Evolutionary conservation across 352 stramenopile species (phyloP).

Genomic region (Aphanomyces invadans): DNA sequence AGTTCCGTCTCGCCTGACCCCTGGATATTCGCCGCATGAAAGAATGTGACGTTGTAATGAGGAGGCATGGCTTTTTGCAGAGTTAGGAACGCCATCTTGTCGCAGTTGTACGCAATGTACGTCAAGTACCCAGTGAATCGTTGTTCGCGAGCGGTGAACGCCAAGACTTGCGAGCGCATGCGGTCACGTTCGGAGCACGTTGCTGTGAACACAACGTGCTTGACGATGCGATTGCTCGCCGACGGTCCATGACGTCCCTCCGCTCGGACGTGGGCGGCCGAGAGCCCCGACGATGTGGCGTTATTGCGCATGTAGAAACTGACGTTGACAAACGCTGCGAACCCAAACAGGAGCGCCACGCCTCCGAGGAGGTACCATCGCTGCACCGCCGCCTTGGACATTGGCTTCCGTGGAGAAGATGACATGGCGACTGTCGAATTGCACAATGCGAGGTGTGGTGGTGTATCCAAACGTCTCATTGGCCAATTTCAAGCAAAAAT

Average conservation of each 20-base stretch:
- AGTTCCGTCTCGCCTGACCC: slow-evolving; percentile 16
- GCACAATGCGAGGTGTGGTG: not conserved
- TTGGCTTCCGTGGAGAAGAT: not conserved
- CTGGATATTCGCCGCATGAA: slow-evolving; percentile 8
- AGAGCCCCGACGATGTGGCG: not conserved
- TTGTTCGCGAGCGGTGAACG: slow-evolving; percentile 49
- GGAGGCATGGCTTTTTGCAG: not conserved
- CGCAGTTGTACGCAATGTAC: slow-evolving; percentile 69
- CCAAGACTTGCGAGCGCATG: slow-evolving; percentile 59
- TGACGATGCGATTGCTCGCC: not conserved
- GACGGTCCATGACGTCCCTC: not conserved
- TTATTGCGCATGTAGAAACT: slow-evolving; percentile 21
- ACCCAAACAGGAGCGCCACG: slow-evolving; percentile 3
- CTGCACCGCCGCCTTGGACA: slow-evolving; percentile 7
- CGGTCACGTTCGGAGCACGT: slow-evolving; percentile 54
- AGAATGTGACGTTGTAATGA: slow-evolving; percentile 16
- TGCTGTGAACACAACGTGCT: slow-evolving; percentile 59
- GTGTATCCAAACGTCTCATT: not conserved
- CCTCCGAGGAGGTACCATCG: slow-evolving; percentile 17
- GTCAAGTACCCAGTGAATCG: slow-evolving; percentile 53
- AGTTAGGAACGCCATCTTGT: not conserved
- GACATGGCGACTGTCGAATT: not conserved
- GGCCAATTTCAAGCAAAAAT: not conserved
- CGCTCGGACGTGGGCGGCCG: not conserved
- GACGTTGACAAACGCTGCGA: slow-evolving; percentile 20